A percentile compares a stretch with the other conserved stretches of the same genome.
phyloP scores from a whole-genome alignment of 192 early-diverging fungal species.

The Spizellomyces sp. region DNA sequence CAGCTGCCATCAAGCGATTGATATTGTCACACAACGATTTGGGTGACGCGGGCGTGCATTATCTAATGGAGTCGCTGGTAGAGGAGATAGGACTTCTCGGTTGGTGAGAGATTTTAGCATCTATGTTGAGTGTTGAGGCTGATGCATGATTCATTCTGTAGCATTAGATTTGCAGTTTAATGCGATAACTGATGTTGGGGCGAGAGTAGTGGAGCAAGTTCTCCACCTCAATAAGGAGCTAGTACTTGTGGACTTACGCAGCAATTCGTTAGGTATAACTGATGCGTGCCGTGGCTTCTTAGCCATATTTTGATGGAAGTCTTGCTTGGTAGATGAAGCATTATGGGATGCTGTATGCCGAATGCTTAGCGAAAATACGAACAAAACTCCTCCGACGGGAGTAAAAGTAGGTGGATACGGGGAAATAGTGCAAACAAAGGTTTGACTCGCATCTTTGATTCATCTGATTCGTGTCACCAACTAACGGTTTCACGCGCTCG shows the following conservation, averaged over 20 bases:
- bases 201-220: slow-evolving; percentile 38
- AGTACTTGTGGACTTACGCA: slow-evolving; percentile 39
- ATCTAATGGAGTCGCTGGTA: slow-evolving; percentile 34
- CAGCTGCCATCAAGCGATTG: slow-evolving; percentile 27
- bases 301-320: not conserved
- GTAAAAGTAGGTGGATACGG: not conserved
- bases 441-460: not conserved
- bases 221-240: slow-evolving; percentile 42
- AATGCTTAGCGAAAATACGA: not conserved
- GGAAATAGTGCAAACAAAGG: slow-evolving; percentile 20
- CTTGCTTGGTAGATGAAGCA: not conserved
- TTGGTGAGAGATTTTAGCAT: not conserved
- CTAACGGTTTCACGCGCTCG: not conserved
- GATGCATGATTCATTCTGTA: not conserved
- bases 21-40: slow-evolving; percentile 39
- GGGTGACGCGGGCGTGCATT: slow-evolving; percentile 36
- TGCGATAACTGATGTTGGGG: slow-evolving; percentile 33
- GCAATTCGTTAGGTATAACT: slow-evolving; percentile 31
- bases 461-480: not conserved
- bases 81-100: slow-evolving; percentile 44
- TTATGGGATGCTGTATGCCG: not conserved
- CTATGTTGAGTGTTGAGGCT: not conserved
- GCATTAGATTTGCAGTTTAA: slow-evolving; percentile 46
- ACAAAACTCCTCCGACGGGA: slow-evolving; percentile 3
- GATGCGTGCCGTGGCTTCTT: not conserved